phyloP scores from a whole-genome alignment of 106 monocot genomes.

The Vanilla planifolia region DNA sequence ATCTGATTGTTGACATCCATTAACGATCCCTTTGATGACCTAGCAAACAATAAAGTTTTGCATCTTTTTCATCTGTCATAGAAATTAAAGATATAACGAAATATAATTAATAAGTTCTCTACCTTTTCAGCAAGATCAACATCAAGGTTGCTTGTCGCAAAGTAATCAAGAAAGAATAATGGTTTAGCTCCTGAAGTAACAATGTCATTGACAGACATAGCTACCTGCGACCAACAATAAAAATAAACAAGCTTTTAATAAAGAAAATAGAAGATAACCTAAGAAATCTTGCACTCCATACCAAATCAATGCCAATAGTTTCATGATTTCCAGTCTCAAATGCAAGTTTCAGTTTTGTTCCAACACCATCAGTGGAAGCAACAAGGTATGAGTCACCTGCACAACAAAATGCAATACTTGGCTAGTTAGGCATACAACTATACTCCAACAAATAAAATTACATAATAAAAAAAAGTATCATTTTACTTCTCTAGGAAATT shows the following conservation, averaged over 20 bases:
- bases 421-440: not conserved
- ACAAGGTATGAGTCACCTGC: slow-evolving; percentile 94
- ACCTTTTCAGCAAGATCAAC: slow-evolving; percentile 98
- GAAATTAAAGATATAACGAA: not conserved
- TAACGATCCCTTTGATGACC: slow-evolving; percentile 92
- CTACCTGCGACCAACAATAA: slow-evolving; percentile 45
- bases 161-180: slow-evolving; percentile 92
- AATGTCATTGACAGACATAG: slow-evolving; percentile 99
- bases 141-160: slow-evolving; percentile 82
- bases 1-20: slow-evolving; percentile 92
- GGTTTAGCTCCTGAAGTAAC: slow-evolving; percentile 96
- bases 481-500: no score
- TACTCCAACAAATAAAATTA: no score
- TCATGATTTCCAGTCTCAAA: slow-evolving; percentile 96
- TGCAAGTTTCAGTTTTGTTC: slow-evolving; percentile 95
- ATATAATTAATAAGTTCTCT: not conserved
- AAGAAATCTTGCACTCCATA: slow-evolving; percentile 14
- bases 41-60: slow-evolving; percentile 8
- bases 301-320: slow-evolving; percentile 96
- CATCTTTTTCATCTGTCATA: not conserved
- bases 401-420: not conserved
- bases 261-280: not conserved
- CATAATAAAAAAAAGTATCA: no score
- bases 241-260: not conserved
- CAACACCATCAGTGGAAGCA: slow-evolving; percentile 96